phyloP scores from a whole-genome alignment of 495 filamentous ascomycete genomes.

The Hypomontagnella submonticulosa region DNA sequence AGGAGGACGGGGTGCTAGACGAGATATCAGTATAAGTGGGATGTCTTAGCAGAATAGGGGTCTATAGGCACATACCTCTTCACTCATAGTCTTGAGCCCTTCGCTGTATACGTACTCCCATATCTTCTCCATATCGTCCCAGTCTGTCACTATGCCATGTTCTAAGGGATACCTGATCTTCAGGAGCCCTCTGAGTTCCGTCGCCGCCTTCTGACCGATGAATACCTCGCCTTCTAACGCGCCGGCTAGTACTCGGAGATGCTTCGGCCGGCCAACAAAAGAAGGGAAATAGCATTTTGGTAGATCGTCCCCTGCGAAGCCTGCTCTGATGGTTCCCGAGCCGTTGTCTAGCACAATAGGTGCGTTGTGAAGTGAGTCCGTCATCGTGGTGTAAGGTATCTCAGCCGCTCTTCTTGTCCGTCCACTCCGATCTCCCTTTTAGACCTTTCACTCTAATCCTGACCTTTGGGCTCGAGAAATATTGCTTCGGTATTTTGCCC shows the following conservation, averaged over 20 bases:
- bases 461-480: conserved; percentile 9
- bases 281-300: conserved; percentile 99
- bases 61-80: conserved; percentile 73
- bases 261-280: conserved; percentile 96
- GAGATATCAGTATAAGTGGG: not conserved
- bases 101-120: conserved; percentile 80
- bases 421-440: conserved; percentile 35
- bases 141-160: conserved; percentile 98
- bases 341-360: conserved; percentile 99
- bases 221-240: conserved; percentile 97
- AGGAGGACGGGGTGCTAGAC: conserved; percentile 90
- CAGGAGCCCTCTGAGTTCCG: conserved; percentile 90
- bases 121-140: conserved; percentile 99
- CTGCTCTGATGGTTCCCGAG: conserved; percentile 95
- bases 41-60: conserved; percentile 7
- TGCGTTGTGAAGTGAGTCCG: conserved; percentile 91
- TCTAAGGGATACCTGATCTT: conserved; percentile 97
- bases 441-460: conserved; percentile 19
- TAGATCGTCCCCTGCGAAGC: conserved; percentile 94
- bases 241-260: conserved; percentile 93
- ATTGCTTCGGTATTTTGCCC: not conserved
- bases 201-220: conserved; percentile 88
- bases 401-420: conserved; percentile 18
- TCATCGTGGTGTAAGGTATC: conserved; percentile 65
- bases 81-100: conserved; percentile 90